Conservation (phyloP, 495 filamentous ascomycete genomes). For the Trichoderma asperelloides region DNA sequence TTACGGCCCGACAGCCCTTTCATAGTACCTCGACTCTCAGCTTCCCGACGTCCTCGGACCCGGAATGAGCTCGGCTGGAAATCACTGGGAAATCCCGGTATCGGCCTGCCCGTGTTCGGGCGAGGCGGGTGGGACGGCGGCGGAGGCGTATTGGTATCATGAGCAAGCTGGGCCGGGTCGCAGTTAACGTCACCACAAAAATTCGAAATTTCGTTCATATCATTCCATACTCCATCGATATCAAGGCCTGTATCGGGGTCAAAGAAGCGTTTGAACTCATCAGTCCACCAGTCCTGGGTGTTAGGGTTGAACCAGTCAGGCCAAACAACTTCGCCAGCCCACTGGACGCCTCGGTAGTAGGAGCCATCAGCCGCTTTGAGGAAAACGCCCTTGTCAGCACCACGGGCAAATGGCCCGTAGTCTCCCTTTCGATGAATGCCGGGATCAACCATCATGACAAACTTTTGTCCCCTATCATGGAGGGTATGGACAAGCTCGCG, state of each 20-base stretch:
- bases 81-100: slow-evolving; percentile 61
- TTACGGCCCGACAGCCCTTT: slow-evolving; percentile 64
- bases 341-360: slow-evolving; percentile 72
- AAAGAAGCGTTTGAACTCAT: slow-evolving; percentile 44
- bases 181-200: slow-evolving; percentile 70
- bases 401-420: slow-evolving; percentile 60
- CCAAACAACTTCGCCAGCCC: slow-evolving; percentile 72
- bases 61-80: too few relatives aligned
- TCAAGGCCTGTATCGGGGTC: too few relatives aligned
- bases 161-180: too few relatives aligned
- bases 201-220: slow-evolving; percentile 75
- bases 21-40: slow-evolving; percentile 52
- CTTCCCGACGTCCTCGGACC: slow-evolving; percentile 60
- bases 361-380: slow-evolving; percentile 59
- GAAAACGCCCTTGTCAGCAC: slow-evolving; percentile 56
- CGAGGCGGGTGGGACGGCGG: slow-evolving; percentile 59
- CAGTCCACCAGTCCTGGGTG: slow-evolving; percentile 59
- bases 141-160: too few relatives aligned
- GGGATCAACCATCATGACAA: slow-evolving; percentile 76
- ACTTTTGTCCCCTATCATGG: slow-evolving; percentile 62
- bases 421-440: slow-evolving; percentile 68
- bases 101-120: slow-evolving; percentile 53
- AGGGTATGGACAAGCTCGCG: slow-evolving; percentile 56
- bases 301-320: slow-evolving; percentile 47
- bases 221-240: slow-evolving; percentile 76